Evolutionary conservation across 768 basidiomycete genomes (phyloP), one percentile per base, ranked within the genome.

Genomic region (Suillus occidentalis): DNA sequence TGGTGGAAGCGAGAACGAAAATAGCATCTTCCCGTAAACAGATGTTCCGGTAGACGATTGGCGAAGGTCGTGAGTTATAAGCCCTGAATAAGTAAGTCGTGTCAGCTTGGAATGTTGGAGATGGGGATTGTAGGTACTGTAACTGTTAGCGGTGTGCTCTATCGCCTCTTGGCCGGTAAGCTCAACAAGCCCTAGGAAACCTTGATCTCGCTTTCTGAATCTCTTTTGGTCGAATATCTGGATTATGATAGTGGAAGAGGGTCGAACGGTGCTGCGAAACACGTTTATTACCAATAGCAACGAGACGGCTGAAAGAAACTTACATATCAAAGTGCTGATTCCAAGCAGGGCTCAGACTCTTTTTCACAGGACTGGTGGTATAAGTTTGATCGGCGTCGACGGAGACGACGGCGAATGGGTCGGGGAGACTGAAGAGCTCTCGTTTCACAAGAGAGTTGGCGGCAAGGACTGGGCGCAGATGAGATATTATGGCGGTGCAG

Each of bases 151-250:
- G 22, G 87, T 86, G 67, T 82, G 75, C 36, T 79, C 68, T 55
- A 88, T 78, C 18, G 84, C 87, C 67, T 89, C 84, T 47, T 83
- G 69, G 56, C 84, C 87, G 2, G 81, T 72, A 43, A 89, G 79
- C 66, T 83, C 87, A 71, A 86, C 80, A 16, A 88, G 79, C 56
- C 85, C 88, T 47, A 88, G 79, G 68, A 87, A 89, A 12, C 86
- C 94, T 81, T 95, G 94, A 74, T 95, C 94, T 70, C 89, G 86
- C 75, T 88, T 88, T 79, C 85, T 94, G 79, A 92, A 95, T 76
- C 92, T 94, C 73, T 87, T 85, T 77, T 94, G 89, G 82, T 97
- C 95, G 73, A 95, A 95, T 65, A 97, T 86, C 79, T 96, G 93
- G 55, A 96, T 91, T 31, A 85, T 83, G 71, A 96, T 84, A 69